A percentile compares a stretch with the other conserved stretches of the same genome.
Conservation (phyloP, 768 basidiomycete genomes). For the Lactifluus rugatus region DNA sequence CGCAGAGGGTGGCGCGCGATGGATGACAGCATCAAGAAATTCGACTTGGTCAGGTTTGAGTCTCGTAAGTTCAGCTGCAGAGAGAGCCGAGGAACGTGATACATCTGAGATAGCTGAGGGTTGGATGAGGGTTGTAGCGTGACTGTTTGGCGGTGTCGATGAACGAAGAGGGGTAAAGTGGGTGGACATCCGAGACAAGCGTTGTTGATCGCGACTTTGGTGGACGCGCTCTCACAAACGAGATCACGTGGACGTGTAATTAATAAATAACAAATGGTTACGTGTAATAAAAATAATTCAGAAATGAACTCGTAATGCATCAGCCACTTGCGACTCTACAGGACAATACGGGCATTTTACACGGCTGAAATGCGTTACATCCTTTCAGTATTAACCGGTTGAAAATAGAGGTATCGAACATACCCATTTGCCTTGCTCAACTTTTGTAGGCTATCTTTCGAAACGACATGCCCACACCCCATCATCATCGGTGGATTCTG, state of each 20-base stretch:
- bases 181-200: slow-evolving; percentile 22
- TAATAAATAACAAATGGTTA: background rate
- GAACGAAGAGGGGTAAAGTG: slow-evolving; percentile 28
- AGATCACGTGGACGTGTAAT: slow-evolving; percentile 7
- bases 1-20: slow-evolving; percentile 53
- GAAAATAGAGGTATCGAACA: slow-evolving; percentile 35
- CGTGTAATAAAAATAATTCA: slow-evolving; percentile 24
- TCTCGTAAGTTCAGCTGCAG: slow-evolving; percentile 24
- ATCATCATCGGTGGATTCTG: slow-evolving; percentile 98
- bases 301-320: slow-evolving; percentile 59
- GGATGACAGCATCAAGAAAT: slow-evolving; percentile 66
- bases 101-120: slow-evolving; percentile 21
- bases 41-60: slow-evolving; percentile 43
- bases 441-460: slow-evolving; percentile 83
- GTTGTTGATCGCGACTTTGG: background rate
- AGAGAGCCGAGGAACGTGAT: slow-evolving; percentile 19
- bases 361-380: slow-evolving; percentile 69
- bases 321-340: slow-evolving; percentile 50
- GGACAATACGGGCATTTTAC: slow-evolving; percentile 98
- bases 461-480: slow-evolving; percentile 89
- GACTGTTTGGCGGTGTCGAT: slow-evolving; percentile 23
- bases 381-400: too few species aligned
- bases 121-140: slow-evolving; percentile 17
- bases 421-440: slow-evolving; percentile 77
- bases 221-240: background rate